Evolutionary conservation across 176 grass and related monocot genomes (phyloP), one percentile per base, ranked within the genome.

Genomic region (Oryza australiensis): DNA sequence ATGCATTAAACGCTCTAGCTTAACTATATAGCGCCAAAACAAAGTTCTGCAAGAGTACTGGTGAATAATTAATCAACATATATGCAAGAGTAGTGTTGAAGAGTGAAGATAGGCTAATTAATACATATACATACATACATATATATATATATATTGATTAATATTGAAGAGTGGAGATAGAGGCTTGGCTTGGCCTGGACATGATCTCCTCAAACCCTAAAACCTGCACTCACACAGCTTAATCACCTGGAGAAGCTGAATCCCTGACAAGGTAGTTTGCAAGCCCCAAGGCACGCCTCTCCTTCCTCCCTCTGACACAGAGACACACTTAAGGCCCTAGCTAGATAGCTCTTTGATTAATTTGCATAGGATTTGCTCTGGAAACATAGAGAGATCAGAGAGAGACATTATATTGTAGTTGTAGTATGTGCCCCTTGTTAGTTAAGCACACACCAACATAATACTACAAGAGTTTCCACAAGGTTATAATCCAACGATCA

Each of bases 1-100:
- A 42, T 60, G 41, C 33, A 9, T 48, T 7, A 71, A 20, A 55
- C 3, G 48, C 2, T 51, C 24, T 57, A 65, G 13, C 29, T 26
- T 40, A 53, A 37, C 78, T 73, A 73, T 62, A 55, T 55, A n/a
- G 73, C 12, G 83, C 74, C 88, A 86, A 90, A 90, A 86, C 37
- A 90, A 79, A 73, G 83, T 69, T 83, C 18, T 22, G 20, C 74
- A 86, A 78, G 37, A 65, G n/a, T n/a, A n/a, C 15, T 26, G 68
- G 51, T 16, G 79, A 79, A 82, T 78, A 78, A 48, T 78, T 78
- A 48, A 23, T 38, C 40, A 26, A 33, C 67, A 53, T 62, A 67
- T 5, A 16, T 18, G 4, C 5, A 53, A 1, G 0, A 16, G 0
- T 51, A 51, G 3, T 57, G 22, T 55, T 74, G 88, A 62, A 55